Percentiles rank a stretch among this genome's conserved stretches.
These are phyloP conservation scores for Teratosphaeria pseudoeucalypti DNA, from an alignment of 2,329 filamentous ascomycete genomes.

Conservation along the genomic window DNA sequence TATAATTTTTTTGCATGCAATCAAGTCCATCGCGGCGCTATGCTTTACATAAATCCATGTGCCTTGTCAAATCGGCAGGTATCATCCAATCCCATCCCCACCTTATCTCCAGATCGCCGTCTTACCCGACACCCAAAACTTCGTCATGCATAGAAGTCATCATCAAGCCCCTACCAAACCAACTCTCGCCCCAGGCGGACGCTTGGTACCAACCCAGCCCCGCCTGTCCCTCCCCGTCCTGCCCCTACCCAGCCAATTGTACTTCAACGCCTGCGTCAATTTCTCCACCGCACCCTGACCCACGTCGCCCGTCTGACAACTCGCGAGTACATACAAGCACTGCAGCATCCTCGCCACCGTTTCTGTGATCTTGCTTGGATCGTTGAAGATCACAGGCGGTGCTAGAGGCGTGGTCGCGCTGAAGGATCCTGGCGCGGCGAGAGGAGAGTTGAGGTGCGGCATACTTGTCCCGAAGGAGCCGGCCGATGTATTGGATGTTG, in stretches of 20 bases:
- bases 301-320: conserved; percentile 61
- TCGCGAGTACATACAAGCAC: conserved; percentile 82
- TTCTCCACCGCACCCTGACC: conserved; percentile 70
- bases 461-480: conserved; percentile 35
- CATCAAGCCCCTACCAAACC: neutral
- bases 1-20: neutral
- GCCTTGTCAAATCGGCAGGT: neutral
- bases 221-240: conserved; percentile 79
- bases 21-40: neutral
- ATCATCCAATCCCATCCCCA: neutral
- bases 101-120: neutral
- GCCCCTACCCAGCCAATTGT: conserved; percentile 91
- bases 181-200: conserved; percentile 15
- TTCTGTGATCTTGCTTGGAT: conserved; percentile 68
- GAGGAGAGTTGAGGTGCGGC: conserved; percentile 23
- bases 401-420: conserved; percentile 10
- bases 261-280: conserved; percentile 76
- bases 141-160: neutral
- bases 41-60: neutral
- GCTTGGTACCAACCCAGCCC: conserved; percentile 69
- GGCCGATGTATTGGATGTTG: conserved; percentile 68
- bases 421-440: conserved; percentile 12
- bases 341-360: conserved; percentile 93
- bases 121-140: neutral
- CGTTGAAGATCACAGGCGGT: conserved; percentile 10